These are phyloP conservation scores for Epicoccum nigrum DNA, from an alignment of 2,329 filamentous ascomycete genomes.

Conservation along the genomic window DNA sequence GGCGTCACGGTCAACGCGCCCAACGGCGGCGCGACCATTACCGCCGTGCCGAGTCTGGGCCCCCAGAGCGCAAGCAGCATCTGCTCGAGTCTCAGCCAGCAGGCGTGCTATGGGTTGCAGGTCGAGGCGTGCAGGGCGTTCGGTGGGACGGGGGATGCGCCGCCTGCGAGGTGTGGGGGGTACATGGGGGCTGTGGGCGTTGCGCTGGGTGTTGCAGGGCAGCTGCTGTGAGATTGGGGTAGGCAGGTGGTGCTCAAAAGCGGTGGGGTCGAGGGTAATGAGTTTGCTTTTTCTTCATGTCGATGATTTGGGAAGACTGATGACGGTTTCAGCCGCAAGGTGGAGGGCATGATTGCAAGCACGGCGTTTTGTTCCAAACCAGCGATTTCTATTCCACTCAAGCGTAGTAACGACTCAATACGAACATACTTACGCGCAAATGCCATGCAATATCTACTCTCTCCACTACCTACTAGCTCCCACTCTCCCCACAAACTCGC, in stretches of 20 bases:
- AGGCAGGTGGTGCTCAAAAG: background rate
- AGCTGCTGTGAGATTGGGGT: slow-evolving; percentile 22
- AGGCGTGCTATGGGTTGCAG: slow-evolving; percentile 57
- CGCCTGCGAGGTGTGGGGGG: slow-evolving; percentile 22
- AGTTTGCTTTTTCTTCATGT: slow-evolving; percentile 23
- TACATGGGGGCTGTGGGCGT: slow-evolving; percentile 32
- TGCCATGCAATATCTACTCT: background rate
- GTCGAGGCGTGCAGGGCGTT: slow-evolving; percentile 54
- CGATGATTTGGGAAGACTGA: slow-evolving; percentile 21
- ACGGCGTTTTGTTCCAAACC: slow-evolving; percentile 2
- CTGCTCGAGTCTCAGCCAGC: slow-evolving; percentile 48
- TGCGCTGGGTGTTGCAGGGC: slow-evolving; percentile 53
- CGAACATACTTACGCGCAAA: slow-evolving; percentile 2
- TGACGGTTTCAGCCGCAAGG: background rate
- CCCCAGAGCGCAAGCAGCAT: slow-evolving; percentile 35
- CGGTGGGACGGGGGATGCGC: slow-evolving; percentile 46
- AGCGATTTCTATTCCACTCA: background rate
- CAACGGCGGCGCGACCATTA: slow-evolving; percentile 59
- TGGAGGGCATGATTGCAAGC: slow-evolving; percentile 3
- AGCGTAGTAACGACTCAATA: background rate
- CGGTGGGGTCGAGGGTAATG: background rate
- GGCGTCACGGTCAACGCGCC: slow-evolving; percentile 59
- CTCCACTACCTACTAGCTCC: too few relatives aligned
- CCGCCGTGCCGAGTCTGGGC: slow-evolving; percentile 47
- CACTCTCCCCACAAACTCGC: too few relatives aligned